Evolutionary conservation across 106 monocot genomes (phyloP).

Genomic region (Dioscorea dumetorum): DNA sequence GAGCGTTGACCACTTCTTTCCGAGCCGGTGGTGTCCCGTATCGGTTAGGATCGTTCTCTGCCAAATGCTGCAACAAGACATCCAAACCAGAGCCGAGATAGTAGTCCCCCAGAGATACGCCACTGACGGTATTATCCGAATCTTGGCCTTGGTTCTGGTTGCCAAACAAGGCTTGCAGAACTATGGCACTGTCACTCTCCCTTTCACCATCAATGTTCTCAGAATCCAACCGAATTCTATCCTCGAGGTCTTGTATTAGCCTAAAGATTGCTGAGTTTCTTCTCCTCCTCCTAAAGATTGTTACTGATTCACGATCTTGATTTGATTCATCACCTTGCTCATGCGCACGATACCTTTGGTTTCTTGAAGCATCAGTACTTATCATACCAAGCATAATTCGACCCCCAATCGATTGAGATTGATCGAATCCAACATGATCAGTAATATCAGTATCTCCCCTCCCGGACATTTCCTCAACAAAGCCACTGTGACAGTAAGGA

Average conservation of each 20-base stretch:
- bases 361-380: slow-evolving; percentile 9
- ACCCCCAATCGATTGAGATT: slow-evolving; percentile 41
- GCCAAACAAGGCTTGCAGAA: slow-evolving; percentile 4
- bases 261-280: slow-evolving; percentile 2
- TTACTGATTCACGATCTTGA: background rate
- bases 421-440: slow-evolving; percentile 24
- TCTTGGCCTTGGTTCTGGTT: background rate
- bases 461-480: slow-evolving; percentile 60
- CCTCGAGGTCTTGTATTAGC: background rate
- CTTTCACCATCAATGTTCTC: background rate
- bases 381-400: slow-evolving; percentile 70
- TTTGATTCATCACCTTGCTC: background rate
- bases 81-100: slow-evolving; percentile 7
- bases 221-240: background rate
- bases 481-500: slow-evolving; percentile 52
- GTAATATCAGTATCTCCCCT: slow-evolving; percentile 10
- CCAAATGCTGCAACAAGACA: slow-evolving; percentile 10
- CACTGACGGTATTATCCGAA: background rate
- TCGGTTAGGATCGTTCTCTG: slow-evolving; percentile 13
- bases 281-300: background rate
- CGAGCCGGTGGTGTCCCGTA: slow-evolving; percentile 10
- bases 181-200: background rate
- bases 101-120: slow-evolving; percentile 6
- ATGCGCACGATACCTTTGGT: slow-evolving; percentile 3
- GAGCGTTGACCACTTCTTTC: slow-evolving; percentile 10